Conservation (phyloP, 441 rosid species). For the Hypseocharis bilobata region DNA sequence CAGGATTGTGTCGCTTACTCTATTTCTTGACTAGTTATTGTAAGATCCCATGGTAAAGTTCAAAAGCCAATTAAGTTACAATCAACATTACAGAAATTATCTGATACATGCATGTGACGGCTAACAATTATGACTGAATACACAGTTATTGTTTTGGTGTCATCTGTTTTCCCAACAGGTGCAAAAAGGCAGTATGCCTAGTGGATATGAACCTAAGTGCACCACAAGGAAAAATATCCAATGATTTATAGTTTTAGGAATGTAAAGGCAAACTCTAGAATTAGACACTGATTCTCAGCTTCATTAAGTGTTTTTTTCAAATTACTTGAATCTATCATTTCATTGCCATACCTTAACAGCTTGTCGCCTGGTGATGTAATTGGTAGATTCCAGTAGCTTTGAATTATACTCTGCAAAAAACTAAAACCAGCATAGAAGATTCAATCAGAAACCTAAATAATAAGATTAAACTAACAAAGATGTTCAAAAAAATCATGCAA, state of each 20-base stretch:
- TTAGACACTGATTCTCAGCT: too few relatives aligned
- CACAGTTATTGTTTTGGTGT: too few relatives aligned
- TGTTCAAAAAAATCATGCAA: neutral
- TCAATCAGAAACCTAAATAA: neutral
- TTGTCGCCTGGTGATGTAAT: slow-evolving; percentile 83
- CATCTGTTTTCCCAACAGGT: too few relatives aligned
- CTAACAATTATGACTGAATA: too few relatives aligned
- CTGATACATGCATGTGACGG: neutral
- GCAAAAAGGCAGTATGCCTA: too few relatives aligned
- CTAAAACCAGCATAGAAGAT: slow-evolving; percentile 29
- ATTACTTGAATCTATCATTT: neutral
- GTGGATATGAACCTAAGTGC: too few relatives aligned
- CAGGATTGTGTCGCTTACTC: too few relatives aligned
- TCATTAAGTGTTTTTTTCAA: neutral
- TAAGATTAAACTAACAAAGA: neutral
- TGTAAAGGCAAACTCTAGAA: too few relatives aligned
- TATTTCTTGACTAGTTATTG: neutral
- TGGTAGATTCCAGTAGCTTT: slow-evolving; percentile 73
- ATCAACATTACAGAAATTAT: neutral
- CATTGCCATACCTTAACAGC: slow-evolving; percentile 52
- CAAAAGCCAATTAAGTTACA: neutral
- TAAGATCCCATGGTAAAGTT: neutral
- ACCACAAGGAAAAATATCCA: neutral
- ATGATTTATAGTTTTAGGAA: neutral
- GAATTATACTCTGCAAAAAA: slow-evolving; percentile 76